These are phyloP conservation scores for Ceratobasidium papillatum DNA, from an alignment of 1,284 basidiomycete species.

Conservation along the genomic window DNA sequence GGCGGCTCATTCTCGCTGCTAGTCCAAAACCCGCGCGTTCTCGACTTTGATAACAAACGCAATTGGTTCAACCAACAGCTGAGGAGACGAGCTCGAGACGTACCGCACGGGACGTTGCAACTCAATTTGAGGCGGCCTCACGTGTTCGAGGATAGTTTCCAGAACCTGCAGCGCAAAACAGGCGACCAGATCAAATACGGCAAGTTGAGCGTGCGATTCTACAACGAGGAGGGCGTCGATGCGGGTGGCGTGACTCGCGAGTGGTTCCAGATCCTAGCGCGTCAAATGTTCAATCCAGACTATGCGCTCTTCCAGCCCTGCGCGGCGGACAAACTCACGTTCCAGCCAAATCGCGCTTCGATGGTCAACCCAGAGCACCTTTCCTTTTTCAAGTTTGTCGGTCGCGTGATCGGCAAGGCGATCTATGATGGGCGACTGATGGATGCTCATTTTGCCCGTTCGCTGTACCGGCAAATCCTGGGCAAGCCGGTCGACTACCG, in stretches of 20 bases:
- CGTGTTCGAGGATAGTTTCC: conserved; percentile 98
- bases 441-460: conserved; percentile 97
- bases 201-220: conserved; percentile 96
- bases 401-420: conserved; percentile 95
- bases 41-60: conserved; percentile 99
- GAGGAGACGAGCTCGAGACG: conserved; percentile 82
- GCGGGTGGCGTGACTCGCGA: conserved; percentile 98
- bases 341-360: conserved; percentile 96
- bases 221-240: conserved; percentile 97
- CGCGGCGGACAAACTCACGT: conserved; percentile 91
- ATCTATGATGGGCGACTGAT: conserved; percentile 95
- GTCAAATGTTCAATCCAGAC: conserved; percentile 99
- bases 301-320: conserved; percentile 98
- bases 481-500: conserved; percentile 91
- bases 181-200: conserved; percentile 99
- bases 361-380: conserved; percentile 95
- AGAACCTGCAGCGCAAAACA: conserved; percentile 85
- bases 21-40: conserved; percentile 93
- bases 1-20: conserved; percentile 97
- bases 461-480: conserved; percentile 91
- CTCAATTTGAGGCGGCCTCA: conserved; percentile 92
- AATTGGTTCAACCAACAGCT: conserved; percentile 98
- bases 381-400: conserved; percentile 98
- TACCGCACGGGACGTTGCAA: conserved; percentile 85
- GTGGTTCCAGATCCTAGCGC: conserved; percentile 97